phyloP scores from a whole-genome alignment of 2,329 filamentous ascomycete genomes.

The Verticillium zaregamsianum region DNA sequence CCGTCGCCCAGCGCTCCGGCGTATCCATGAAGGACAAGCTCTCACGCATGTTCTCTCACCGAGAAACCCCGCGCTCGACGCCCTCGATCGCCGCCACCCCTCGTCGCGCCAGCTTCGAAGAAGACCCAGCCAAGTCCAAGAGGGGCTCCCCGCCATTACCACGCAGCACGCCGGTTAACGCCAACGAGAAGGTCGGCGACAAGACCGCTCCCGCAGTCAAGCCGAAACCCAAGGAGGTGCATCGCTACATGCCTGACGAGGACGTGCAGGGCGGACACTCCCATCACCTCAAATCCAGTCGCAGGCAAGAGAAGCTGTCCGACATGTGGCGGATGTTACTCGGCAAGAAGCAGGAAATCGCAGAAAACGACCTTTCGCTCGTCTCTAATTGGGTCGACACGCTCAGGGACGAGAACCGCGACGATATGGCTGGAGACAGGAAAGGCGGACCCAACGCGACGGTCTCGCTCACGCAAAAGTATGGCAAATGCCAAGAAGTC shows the following conservation, averaged over 20 bases:
- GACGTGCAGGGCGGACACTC: slow-evolving; percentile 68
- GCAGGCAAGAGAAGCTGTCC: slow-evolving; percentile 89
- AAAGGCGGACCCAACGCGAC: slow-evolving; percentile 71
- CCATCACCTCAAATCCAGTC: slow-evolving; percentile 84
- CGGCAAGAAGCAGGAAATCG: slow-evolving; percentile 65
- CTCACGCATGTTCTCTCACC: slow-evolving; percentile 58
- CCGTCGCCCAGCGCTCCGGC: slow-evolving; percentile 49
- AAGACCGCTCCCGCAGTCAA: slow-evolving; percentile 21
- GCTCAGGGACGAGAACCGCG: slow-evolving; percentile 76
- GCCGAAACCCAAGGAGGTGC: slow-evolving; percentile 23
- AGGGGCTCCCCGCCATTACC: slow-evolving; percentile 37
- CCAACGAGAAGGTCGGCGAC: slow-evolving; percentile 19
- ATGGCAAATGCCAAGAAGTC: slow-evolving; percentile 96
- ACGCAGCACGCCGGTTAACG: slow-evolving; percentile 22
- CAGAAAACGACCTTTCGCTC: slow-evolving; percentile 81
- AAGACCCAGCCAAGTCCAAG: slow-evolving; percentile 28
- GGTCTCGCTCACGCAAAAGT: slow-evolving; percentile 86
- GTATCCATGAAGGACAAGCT: slow-evolving; percentile 54
- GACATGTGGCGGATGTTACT: slow-evolving; percentile 88
- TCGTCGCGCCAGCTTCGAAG: slow-evolving; percentile 29
- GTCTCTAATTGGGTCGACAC: slow-evolving; percentile 97
- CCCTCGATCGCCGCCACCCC: slow-evolving; percentile 18
- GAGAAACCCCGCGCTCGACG: slow-evolving; percentile 28
- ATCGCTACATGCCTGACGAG: slow-evolving; percentile 48
- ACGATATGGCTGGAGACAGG: slow-evolving; percentile 66